phyloP scores from a whole-genome alignment of 1,284 basidiomycete genomes.

The Ceratobasidium sp. region DNA sequence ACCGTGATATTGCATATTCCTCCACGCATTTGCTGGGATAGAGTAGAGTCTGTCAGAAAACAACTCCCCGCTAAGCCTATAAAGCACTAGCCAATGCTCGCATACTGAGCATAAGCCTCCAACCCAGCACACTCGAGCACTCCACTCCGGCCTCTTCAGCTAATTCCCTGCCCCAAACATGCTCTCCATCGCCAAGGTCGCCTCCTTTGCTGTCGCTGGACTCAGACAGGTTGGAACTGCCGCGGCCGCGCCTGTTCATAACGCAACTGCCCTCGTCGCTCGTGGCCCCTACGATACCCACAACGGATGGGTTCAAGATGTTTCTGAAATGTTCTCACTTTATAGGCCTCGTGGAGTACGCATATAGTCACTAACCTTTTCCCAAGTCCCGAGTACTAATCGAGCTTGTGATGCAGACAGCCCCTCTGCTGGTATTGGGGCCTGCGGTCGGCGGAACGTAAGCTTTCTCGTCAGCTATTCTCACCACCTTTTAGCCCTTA shows the following conservation, averaged over 20 bases:
- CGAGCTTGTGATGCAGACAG: slow-evolving; percentile 6
- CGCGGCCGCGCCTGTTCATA: slow-evolving; percentile 30
- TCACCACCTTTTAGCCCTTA: background rate
- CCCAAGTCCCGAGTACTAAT: background rate
- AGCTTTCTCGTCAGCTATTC: background rate
- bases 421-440: slow-evolving; percentile 37
- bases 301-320: slow-evolving; percentile 46
- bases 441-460: slow-evolving; percentile 42
- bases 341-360: slow-evolving; percentile 41
- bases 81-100: background rate
- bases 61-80: too few relatives aligned
- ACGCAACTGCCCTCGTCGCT: slow-evolving; percentile 26
- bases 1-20: too few relatives aligned
- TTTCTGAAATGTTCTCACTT: too few relatives aligned
- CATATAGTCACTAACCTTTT: background rate
- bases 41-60: too few relatives aligned
- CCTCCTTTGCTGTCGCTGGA: slow-evolving; percentile 2
- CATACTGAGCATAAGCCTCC: slow-evolving; percentile 1
- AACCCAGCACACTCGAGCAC: background rate
- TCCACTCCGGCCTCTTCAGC: background rate
- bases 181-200: slow-evolving; percentile 12
- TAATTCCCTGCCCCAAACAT: background rate
- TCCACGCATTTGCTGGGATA: too few relatives aligned
- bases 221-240: slow-evolving; percentile 22
- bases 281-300: slow-evolving; percentile 42